These are phyloP conservation scores for Fusarium sp. DNA, from an alignment of 2,329 filamentous ascomycete species.

Conservation along the genomic window DNA sequence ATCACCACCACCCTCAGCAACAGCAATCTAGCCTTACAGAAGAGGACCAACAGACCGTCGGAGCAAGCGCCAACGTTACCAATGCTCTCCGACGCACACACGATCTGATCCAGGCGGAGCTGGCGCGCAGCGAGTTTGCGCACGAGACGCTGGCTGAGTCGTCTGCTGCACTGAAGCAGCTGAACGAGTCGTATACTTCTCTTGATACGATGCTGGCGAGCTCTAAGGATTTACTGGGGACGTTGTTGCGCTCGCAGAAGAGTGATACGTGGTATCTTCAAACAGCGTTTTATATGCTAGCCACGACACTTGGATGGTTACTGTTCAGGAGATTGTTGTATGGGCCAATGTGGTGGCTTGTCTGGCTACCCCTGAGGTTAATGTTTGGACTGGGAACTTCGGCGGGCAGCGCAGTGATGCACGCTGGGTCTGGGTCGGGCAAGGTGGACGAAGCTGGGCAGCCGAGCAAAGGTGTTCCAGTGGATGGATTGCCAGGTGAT, in stretches of 20 bases:
- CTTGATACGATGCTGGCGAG: constrained; percentile 82
- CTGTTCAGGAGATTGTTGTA: constrained; percentile 87
- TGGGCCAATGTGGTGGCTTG: constrained; percentile 89
- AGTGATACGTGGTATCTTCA: constrained; percentile 98
- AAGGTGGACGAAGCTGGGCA: constrained; percentile 46
- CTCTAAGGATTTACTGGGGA: constrained; percentile 80
- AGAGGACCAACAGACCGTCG: constrained; percentile 78
- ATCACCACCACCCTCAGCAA: constrained; percentile 48
- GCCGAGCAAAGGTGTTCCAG: constrained; percentile 48
- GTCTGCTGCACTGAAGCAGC: constrained; percentile 81
- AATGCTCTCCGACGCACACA: constrained; percentile 86
- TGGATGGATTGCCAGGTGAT: constrained; percentile 56
- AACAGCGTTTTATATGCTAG: constrained; percentile 85
- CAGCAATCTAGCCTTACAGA: constrained; percentile 61
- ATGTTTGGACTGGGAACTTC: constrained; percentile 70
- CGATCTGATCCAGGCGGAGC: constrained; percentile 84
- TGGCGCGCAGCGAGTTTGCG: constrained; percentile 88
- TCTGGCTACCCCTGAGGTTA: constrained; percentile 84
- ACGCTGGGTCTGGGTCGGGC: constrained; percentile 46
- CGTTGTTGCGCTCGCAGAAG: constrained; percentile 88
- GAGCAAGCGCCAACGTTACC: constrained; percentile 86
- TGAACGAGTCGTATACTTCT: constrained; percentile 84
- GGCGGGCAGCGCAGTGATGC: constrained; percentile 65
- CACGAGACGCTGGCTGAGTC: constrained; percentile 89
- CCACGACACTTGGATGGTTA: constrained; percentile 84